These are phyloP conservation scores for Amyloporia xantha DNA, from an alignment of 768 basidiomycete species.

Conservation along the genomic window DNA sequence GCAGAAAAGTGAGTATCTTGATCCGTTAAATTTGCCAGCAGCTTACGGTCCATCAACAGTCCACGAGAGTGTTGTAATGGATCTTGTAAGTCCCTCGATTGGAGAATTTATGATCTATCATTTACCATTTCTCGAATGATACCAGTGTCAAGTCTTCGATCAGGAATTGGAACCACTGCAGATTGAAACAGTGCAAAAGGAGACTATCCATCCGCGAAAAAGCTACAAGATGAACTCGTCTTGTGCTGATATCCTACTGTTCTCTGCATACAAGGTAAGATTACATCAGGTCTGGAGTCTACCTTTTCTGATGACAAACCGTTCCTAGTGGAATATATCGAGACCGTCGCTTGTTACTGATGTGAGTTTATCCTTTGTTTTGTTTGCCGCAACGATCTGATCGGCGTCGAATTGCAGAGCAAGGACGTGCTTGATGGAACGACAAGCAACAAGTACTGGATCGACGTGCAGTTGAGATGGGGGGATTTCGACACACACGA, in stretches of 20 bases:
- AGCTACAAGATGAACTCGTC: constrained; percentile 99
- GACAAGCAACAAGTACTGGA: constrained; percentile 98
- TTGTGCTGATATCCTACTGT: constrained; percentile 96
- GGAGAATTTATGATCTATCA: too few species aligned
- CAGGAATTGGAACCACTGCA: constrained; percentile 97
- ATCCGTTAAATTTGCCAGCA: constrained; percentile 17
- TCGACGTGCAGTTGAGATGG: constrained; percentile 93
- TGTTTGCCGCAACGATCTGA: neutral
- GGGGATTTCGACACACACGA: constrained; percentile 99
- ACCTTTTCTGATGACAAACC: constrained; percentile 2
- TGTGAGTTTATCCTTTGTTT: constrained; percentile 39
- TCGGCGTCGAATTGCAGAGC: constrained; percentile 42
- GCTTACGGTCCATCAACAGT: constrained; percentile 36
- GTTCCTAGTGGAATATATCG: constrained; percentile 86
- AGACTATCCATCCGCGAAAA: constrained; percentile 98
- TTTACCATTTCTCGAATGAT: too few species aligned
- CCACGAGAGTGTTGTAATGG: constrained; percentile 91
- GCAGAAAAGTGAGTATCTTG: constrained; percentile 83
- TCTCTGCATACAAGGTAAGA: constrained; percentile 82
- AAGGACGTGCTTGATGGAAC: constrained; percentile 98
- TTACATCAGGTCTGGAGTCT: too few species aligned
- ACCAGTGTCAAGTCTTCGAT: constrained; percentile 94
- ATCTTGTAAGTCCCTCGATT: constrained; percentile 62
- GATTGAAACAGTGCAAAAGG: constrained; percentile 99
- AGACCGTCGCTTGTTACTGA: constrained; percentile 94